Evolutionary conservation across 1,139 yeast genomes (phyloP).

Genomic region (Zhuliangozyma blackwelliae): DNA sequence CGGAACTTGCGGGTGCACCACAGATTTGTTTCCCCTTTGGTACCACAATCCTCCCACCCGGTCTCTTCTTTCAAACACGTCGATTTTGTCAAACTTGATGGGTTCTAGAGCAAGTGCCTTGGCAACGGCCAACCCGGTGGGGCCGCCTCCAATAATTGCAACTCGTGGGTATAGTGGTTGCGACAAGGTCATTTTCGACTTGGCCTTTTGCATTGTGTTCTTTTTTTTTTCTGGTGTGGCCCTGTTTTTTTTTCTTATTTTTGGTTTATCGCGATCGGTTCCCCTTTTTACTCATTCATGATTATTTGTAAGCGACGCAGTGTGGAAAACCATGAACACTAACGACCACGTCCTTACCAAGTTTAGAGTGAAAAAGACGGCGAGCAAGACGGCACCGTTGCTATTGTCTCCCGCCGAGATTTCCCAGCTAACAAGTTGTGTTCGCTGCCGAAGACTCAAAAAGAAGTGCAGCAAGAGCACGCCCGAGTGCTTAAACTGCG

Average conservation of each 20-base stretch:
- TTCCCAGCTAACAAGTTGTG: constrained; percentile 12
- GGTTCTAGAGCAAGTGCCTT: constrained; percentile 44
- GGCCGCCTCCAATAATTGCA: constrained; percentile 52
- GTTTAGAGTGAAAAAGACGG: no score
- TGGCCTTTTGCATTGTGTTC: no score
- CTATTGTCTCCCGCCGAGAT: background rate
- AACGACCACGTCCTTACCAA: no score
- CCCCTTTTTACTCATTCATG: no score
- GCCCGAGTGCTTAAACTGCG: constrained; percentile 45
- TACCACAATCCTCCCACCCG: constrained; percentile 50
- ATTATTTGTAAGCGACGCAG: no score
- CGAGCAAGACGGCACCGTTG: no score
- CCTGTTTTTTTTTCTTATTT: no score
- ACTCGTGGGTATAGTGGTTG: constrained; percentile 21
- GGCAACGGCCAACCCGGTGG: constrained; percentile 47
- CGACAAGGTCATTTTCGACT: constrained; percentile 4
- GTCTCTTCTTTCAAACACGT: constrained; percentile 40
- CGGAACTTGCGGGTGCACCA: constrained; percentile 20
- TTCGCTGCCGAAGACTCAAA: constrained; percentile 32
- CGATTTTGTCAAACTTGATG: constrained; percentile 24
- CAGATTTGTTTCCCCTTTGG: constrained; percentile 26
- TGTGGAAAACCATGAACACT: no score
- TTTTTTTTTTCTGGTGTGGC: no score
- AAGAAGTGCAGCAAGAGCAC: constrained; percentile 44
- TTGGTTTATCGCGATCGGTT: no score